A percentile compares a stretch with the other conserved stretches of the same genome.
Conservation (phyloP, 1,284 basidiomycete species). For the Sporisorium scitamineum region DNA sequence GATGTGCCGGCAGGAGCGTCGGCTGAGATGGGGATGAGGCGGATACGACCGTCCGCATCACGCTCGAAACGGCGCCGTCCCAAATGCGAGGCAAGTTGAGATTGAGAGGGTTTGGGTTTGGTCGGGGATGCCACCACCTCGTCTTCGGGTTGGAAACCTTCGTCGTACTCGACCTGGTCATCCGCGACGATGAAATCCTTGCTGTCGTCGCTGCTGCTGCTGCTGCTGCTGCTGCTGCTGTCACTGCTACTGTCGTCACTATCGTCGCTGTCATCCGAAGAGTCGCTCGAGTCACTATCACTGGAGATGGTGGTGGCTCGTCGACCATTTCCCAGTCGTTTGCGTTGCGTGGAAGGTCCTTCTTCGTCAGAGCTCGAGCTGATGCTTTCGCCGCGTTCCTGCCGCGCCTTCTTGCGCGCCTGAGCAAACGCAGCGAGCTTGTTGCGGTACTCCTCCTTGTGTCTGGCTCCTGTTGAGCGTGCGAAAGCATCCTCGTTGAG, state of each 20-base stretch:
- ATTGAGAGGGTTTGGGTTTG: neutral
- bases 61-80: constrained; percentile 1
- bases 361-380: constrained; percentile 10
- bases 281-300: constrained; percentile 3
- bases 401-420: constrained; percentile 30
- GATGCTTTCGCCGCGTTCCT: constrained; percentile 22
- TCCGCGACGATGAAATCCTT: constrained; percentile 40
- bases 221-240: constrained; percentile 6
- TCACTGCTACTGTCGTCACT: constrained; percentile 7
- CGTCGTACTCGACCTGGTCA: constrained; percentile 43
- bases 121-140: neutral
- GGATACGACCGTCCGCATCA: constrained; percentile 21
- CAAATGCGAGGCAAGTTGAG: neutral
- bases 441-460: constrained; percentile 41
- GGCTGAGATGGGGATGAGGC: constrained; percentile 15
- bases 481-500: constrained; percentile 55
- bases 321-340: neutral
- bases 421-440: constrained; percentile 32
- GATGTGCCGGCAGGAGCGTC: neutral
- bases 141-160: constrained; percentile 15
- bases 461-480: constrained; percentile 34
- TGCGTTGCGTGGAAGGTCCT: neutral
- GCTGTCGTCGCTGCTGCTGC: constrained; percentile 21
- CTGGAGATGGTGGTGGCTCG: constrained; percentile 4
- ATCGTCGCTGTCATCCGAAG: too few relatives aligned